Conservation (phyloP, 805 yeast genomes). For the Candida ficus region DNA sequence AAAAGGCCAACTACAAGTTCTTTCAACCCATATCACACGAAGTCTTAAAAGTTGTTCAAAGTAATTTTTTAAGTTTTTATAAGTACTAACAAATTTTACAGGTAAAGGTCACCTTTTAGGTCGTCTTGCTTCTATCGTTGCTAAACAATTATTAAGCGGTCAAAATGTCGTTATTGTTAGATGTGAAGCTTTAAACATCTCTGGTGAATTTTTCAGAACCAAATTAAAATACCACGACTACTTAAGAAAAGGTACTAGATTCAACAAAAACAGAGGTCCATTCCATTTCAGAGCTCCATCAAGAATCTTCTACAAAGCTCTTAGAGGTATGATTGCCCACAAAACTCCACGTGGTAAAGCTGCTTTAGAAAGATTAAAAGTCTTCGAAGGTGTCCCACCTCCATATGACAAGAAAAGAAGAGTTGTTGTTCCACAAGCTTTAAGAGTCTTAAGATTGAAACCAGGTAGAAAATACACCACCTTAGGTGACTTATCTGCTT, state of each 20-base stretch:
- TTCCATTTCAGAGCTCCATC: conserved; percentile 99
- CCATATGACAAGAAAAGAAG: conserved; percentile 99
- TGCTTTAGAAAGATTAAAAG: conserved; percentile 98
- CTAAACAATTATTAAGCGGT: conserved; percentile 97
- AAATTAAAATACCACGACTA: conserved; percentile 99
- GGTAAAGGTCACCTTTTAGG: conserved; percentile 99
- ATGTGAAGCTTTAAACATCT: conserved; percentile 95
- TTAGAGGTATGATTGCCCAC: conserved; percentile 99
- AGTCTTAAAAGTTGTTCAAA: no score
- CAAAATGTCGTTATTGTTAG: conserved; percentile 97
- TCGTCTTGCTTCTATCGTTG: conserved; percentile 97
- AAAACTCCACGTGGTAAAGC: conserved; percentile 99
- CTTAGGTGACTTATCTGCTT: conserved; percentile 89
- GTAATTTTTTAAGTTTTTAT: no score
- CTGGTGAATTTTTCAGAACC: conserved; percentile 99
- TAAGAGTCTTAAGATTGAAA: conserved; percentile 97
- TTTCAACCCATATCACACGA: no score
- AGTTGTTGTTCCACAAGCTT: conserved; percentile 99
- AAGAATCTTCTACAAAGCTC: conserved; percentile 98
- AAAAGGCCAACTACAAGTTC: no score
- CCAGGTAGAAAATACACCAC: conserved; percentile 99
- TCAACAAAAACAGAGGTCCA: conserved; percentile 98
- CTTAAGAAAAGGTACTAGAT: conserved; percentile 98
- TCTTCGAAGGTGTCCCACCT: conserved; percentile 99
- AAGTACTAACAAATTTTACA: no score